Conservation (phyloP, 805 yeast species). For the Ogataea allantospora region DNA sequence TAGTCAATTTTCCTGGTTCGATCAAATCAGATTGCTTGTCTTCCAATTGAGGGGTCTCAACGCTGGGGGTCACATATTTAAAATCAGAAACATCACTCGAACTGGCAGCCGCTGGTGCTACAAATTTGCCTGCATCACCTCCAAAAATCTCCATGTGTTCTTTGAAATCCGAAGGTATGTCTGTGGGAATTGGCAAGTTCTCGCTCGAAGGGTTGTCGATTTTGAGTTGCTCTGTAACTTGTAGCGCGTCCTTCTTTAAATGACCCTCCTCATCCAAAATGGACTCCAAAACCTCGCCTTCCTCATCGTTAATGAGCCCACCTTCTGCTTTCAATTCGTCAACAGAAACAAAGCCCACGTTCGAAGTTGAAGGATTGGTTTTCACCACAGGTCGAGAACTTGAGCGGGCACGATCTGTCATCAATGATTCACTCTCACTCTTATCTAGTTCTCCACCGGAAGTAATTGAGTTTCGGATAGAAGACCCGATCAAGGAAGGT, state of each 20-base stretch:
- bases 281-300: constrained; percentile 51
- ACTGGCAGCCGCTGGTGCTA: constrained; percentile 36
- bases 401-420: constrained; percentile 24
- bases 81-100: constrained; percentile 20
- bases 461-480: constrained; percentile 34
- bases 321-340: constrained; percentile 43
- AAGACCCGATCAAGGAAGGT: constrained; percentile 55
- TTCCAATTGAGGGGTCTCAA: constrained; percentile 9
- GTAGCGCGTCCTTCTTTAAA: constrained; percentile 47
- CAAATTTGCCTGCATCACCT: constrained; percentile 32
- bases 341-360: constrained; percentile 27
- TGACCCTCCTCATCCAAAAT: constrained; percentile 54
- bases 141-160: constrained; percentile 27
- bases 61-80: constrained; percentile 15
- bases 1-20: constrained; percentile 25
- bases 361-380: constrained; percentile 33
- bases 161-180: constrained; percentile 5
- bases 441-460: constrained; percentile 21
- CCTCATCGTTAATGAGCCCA: constrained; percentile 58
- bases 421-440: constrained; percentile 10
- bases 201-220: constrained; percentile 5
- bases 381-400: constrained; percentile 44
- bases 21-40: constrained; percentile 18
- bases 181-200: constrained; percentile 1
- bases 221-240: constrained; percentile 23